Percentiles rank a stretch among this genome's conserved stretches.
Evolutionary conservation across 2,329 filamentous ascomycete genomes (phyloP).

Genomic region (Diplodia intermedia): DNA sequence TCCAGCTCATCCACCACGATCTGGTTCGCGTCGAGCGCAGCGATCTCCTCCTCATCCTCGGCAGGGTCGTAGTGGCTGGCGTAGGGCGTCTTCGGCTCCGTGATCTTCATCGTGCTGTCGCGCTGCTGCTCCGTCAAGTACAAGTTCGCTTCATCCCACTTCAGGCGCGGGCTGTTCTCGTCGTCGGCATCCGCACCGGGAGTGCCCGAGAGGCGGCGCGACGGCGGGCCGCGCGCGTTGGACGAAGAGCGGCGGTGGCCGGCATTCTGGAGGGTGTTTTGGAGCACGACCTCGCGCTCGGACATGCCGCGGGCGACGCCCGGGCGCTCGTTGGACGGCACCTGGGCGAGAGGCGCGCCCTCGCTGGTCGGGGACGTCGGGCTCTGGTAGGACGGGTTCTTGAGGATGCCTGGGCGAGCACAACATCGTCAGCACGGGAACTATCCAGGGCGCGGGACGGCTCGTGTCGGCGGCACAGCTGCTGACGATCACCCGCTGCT

Average conservation of each 20-base stretch:
- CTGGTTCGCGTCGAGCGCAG: constrained; percentile 71
- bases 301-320: constrained; percentile 61
- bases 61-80: constrained; percentile 88
- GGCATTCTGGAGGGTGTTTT: constrained; percentile 94
- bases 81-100: constrained; percentile 97
- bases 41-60: constrained; percentile 80
- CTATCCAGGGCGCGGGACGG: constrained; percentile 1
- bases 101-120: constrained; percentile 97
- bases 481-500: constrained; percentile 20
- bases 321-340: constrained; percentile 48
- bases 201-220: constrained; percentile 72
- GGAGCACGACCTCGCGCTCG: constrained; percentile 87
- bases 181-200: constrained; percentile 62
- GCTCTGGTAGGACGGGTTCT: constrained; percentile 70
- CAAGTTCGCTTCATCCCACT: constrained; percentile 98
- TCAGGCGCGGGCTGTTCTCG: constrained; percentile 75
- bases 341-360: constrained; percentile 42
- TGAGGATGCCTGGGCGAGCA: constrained; percentile 77
- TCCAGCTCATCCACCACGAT: constrained; percentile 74
- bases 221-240: constrained; percentile 68
- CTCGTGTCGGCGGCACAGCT: neutral
- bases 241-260: constrained; percentile 86
- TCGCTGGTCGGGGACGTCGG: constrained; percentile 56
- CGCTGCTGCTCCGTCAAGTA: constrained; percentile 97
- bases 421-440: constrained; percentile 19